Percentiles rank a stretch among this genome's conserved stretches.
These are phyloP conservation scores for Desmodesmus armatus DNA, from an alignment of 139 green algal species.

Conservation along the genomic window DNA sequence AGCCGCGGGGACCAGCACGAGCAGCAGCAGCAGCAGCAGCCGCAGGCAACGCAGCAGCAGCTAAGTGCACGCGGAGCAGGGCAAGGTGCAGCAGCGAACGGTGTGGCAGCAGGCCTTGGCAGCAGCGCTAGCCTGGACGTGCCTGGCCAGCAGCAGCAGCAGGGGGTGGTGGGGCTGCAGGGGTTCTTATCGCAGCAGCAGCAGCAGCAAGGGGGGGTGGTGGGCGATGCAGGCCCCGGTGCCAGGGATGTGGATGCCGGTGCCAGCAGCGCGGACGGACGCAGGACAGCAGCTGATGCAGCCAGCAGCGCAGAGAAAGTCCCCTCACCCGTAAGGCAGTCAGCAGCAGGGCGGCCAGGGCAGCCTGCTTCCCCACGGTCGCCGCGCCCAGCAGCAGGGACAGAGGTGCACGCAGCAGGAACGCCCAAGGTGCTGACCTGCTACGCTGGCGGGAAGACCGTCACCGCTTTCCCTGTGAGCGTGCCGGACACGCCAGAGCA, in stretches of 20 bases:
- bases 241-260: not conserved
- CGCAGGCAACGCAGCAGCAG: not conserved
- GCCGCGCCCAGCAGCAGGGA: conserved; percentile 9
- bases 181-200: not conserved
- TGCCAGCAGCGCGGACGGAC: not conserved
- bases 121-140: not conserved
- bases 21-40: conserved; percentile 24
- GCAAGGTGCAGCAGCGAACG: too few relatives aligned
- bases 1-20: not conserved
- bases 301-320: not conserved
- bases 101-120: not conserved
- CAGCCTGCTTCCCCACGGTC: not conserved
- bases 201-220: conserved; percentile 5
- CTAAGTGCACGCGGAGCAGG: not conserved
- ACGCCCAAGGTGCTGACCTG: not conserved
- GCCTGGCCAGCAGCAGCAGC: not conserved
- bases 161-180: not conserved
- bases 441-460: conserved; percentile 1
- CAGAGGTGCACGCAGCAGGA: not conserved
- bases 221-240: not conserved
- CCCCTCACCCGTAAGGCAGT: too few relatives aligned
- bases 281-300: not conserved
- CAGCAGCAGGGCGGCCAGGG: not conserved
- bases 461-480: not conserved
- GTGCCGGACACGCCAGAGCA: not conserved